Evolutionary conservation across 768 basidiomycete genomes (phyloP).

Genomic region (Cubamyces lactineus): DNA sequence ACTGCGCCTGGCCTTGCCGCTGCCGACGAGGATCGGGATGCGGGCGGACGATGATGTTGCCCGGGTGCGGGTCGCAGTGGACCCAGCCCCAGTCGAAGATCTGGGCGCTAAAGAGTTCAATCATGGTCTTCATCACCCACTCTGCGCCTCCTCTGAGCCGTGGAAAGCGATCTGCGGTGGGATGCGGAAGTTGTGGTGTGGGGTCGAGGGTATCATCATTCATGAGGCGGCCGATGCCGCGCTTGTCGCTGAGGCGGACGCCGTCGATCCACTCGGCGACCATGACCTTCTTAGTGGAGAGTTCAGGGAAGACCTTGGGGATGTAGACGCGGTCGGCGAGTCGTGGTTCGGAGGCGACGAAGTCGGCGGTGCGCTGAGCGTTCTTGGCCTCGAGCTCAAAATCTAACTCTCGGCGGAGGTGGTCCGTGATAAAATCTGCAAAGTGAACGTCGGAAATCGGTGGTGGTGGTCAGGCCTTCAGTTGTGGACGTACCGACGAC

Average conservation of each 20-base stretch:
- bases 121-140: constrained; percentile 82
- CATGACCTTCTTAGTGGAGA: constrained; percentile 78
- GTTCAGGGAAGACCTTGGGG: constrained; percentile 72
- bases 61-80: constrained; percentile 76
- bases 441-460: neutral
- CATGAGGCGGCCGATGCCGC: constrained; percentile 59
- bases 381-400: constrained; percentile 82
- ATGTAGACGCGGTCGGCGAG: constrained; percentile 76
- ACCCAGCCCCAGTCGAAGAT: constrained; percentile 95
- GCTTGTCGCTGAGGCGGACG: constrained; percentile 69
- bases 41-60: constrained; percentile 76
- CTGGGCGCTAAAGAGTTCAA: constrained; percentile 85
- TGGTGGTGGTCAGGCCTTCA: neutral
- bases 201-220: constrained; percentile 43
- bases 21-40: constrained; percentile 39
- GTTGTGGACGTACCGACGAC: constrained; percentile 54
- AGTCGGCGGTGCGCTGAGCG: constrained; percentile 66
- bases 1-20: constrained; percentile 46
- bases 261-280: constrained; percentile 87
- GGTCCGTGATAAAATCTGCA: constrained; percentile 75
- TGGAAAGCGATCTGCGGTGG: constrained; percentile 15
- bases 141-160: constrained; percentile 60
- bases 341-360: constrained; percentile 70
- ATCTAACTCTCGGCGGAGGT: constrained; percentile 82
- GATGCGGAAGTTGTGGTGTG: constrained; percentile 2